These are phyloP conservation scores for Phytophthora quininea DNA, from an alignment of 352 stramenopile genomes.

Conservation along the genomic window DNA sequence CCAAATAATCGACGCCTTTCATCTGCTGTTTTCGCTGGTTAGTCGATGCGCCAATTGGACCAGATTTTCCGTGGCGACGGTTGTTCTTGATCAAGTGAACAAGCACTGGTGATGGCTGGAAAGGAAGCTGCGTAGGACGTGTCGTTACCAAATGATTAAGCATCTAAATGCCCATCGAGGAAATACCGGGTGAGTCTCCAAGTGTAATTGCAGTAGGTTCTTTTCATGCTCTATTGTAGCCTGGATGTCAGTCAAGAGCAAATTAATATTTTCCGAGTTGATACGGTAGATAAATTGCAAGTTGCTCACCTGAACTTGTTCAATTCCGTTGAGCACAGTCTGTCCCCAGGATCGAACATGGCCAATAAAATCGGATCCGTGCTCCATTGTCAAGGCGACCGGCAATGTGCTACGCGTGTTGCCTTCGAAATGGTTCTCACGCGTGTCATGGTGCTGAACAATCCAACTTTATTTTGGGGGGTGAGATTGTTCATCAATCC, in stretches of 20 bases:
- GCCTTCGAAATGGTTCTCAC: slow-evolving; percentile 1
- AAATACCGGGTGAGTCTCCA: slow-evolving; percentile 60
- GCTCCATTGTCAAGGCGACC: slow-evolving; percentile 9
- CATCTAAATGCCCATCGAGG: too few species aligned
- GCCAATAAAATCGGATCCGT: slow-evolving; percentile 8
- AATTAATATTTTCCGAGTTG: too few species aligned
- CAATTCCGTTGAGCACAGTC: slow-evolving; percentile 17
- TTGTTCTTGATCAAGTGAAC: slow-evolving; percentile 49
- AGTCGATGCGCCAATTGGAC: slow-evolving; percentile 10
- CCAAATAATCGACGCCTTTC: slow-evolving; percentile 56
- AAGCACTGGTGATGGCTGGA: slow-evolving; percentile 61
- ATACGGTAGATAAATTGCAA: too few species aligned
- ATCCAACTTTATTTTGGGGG: slow-evolving; percentile 31
- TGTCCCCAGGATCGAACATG: slow-evolving; percentile 13
- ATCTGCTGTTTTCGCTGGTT: slow-evolving; percentile 43
- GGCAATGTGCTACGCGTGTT: too few species aligned
- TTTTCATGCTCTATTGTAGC: slow-evolving; percentile 36
- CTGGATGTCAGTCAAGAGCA: slow-evolving; percentile 6
- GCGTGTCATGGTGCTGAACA: background rate
- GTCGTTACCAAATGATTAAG: too few species aligned
- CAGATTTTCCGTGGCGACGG: slow-evolving; percentile 19
- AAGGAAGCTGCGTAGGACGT: slow-evolving; percentile 47
- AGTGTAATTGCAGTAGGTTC: slow-evolving; percentile 44
- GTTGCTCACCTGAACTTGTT: slow-evolving; percentile 36
- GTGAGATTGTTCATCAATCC: slow-evolving; percentile 6